A percentile compares a stretch with the other conserved stretches of the same genome.
These are phyloP conservation scores for Talinum fruticosum DNA, from an alignment of 148 eudicot species.

Conservation along the genomic window DNA sequence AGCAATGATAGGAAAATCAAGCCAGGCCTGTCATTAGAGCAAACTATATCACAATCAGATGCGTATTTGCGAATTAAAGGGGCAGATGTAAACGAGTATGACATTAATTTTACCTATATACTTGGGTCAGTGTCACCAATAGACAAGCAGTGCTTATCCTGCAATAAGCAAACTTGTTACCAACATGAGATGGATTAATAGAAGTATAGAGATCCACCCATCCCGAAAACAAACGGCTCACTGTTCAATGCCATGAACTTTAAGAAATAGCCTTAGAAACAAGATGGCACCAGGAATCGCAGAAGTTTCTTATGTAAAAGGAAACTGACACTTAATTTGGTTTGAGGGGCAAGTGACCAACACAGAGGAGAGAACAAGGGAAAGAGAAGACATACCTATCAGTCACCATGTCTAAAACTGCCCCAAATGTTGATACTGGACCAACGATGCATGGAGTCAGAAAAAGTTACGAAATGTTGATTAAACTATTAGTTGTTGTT, in stretches of 20 bases:
- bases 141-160: slow-evolving; percentile 98
- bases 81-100: not conserved
- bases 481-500: not conserved
- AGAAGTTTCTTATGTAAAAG: not conserved
- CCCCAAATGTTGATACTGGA: slow-evolving; percentile 86
- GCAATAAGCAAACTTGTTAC: slow-evolving; percentile 24
- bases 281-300: not conserved
- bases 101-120: slow-evolving; percentile 58
- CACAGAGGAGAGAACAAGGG: not conserved
- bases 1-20: slow-evolving; percentile 77
- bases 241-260: slow-evolving; percentile 3
- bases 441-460: slow-evolving; percentile 10
- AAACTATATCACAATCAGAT: slow-evolving; percentile 16
- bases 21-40: slow-evolving; percentile 63
- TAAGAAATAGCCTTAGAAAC: not conserved
- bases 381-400: slow-evolving; percentile 51
- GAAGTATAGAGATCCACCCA: not conserved
- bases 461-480: slow-evolving; percentile 1
- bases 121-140: slow-evolving; percentile 83
- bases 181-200: not conserved
- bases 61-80: slow-evolving; percentile 2
- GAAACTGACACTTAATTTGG: not conserved
- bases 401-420: slow-evolving; percentile 95
- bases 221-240: not conserved
- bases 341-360: not conserved